Conservation (phyloP, 2,329 filamentous ascomycete genomes). For the Arthrinium phaeospermum region DNA sequence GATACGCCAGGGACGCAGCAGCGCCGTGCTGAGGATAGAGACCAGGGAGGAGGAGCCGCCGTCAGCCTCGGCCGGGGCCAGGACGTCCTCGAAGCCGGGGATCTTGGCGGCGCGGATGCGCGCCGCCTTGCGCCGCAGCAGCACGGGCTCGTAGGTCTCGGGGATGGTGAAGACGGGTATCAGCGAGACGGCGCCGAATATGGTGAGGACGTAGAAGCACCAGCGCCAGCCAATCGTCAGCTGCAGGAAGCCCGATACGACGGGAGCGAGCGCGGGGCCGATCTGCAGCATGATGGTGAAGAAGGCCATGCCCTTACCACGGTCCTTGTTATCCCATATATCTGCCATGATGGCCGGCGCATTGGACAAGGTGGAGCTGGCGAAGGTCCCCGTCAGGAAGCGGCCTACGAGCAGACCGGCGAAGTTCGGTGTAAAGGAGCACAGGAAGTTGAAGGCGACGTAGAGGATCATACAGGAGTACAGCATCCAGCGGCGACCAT, state of each 20-base stretch:
- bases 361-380: constrained; percentile 39
- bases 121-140: constrained; percentile 59
- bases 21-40: constrained; percentile 55
- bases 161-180: constrained; percentile 62
- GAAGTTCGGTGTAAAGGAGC: constrained; percentile 61
- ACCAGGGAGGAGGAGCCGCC: constrained; percentile 44
- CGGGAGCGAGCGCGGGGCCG: constrained; percentile 39
- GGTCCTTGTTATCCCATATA: constrained; percentile 57
- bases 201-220: constrained; percentile 55
- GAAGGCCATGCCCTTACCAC: constrained; percentile 59
- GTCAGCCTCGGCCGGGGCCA: constrained; percentile 51
- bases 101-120: constrained; percentile 55
- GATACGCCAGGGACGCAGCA: constrained; percentile 60
- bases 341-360: constrained; percentile 59
- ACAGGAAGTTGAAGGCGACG: constrained; percentile 57
- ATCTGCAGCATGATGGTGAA: constrained; percentile 60
- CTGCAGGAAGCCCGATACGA: constrained; percentile 60
- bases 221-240: constrained; percentile 61
- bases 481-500: constrained; percentile 59
- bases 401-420: constrained; percentile 57
- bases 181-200: constrained; percentile 45
- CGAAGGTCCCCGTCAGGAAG: constrained; percentile 61
- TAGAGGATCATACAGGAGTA: constrained; percentile 55
- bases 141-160: constrained; percentile 58
- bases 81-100: constrained; percentile 57